These are phyloP conservation scores for Astragalus membranaceus DNA, from an alignment of 306 rosid species.

Conservation along the genomic window DNA sequence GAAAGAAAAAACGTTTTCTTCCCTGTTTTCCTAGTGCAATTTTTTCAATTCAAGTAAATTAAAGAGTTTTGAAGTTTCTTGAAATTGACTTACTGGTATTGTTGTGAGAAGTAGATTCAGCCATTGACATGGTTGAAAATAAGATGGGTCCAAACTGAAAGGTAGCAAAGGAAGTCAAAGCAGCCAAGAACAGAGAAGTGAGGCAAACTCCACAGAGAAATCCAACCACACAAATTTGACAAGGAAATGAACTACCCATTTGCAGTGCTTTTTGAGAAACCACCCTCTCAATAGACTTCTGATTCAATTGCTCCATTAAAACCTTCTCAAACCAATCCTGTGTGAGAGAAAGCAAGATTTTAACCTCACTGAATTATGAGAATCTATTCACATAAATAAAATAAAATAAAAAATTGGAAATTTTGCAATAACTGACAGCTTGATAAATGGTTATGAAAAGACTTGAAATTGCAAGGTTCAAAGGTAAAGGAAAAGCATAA, in stretches of 20 bases:
- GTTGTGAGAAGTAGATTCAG: slow-evolving; percentile 38
- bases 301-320: slow-evolving; percentile 47
- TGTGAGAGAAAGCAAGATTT: too few species aligned
- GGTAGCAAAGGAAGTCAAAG: slow-evolving; percentile 66
- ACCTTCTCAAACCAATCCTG: not conserved
- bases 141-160: slow-evolving; percentile 50
- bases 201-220: slow-evolving; percentile 83
- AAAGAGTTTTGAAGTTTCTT: not conserved
- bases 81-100: slow-evolving; percentile 43
- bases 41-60: not conserved
- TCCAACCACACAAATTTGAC: slow-evolving; percentile 88
- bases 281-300: slow-evolving; percentile 63
- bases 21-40: not conserved
- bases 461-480: not conserved
- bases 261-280: slow-evolving; percentile 82
- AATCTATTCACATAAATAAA: not conserved
- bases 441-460: not conserved
- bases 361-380: too few species aligned
- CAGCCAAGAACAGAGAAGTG: slow-evolving; percentile 63
- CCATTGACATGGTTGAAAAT: slow-evolving; percentile 39
- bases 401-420: too few species aligned
- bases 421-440: not conserved
- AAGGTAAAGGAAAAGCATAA: not conserved
- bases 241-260: slow-evolving; percentile 73
- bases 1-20: not conserved